Conservation (phyloP, 2,329 filamentous ascomycete genomes). For the Trichocomaceae sp. region DNA sequence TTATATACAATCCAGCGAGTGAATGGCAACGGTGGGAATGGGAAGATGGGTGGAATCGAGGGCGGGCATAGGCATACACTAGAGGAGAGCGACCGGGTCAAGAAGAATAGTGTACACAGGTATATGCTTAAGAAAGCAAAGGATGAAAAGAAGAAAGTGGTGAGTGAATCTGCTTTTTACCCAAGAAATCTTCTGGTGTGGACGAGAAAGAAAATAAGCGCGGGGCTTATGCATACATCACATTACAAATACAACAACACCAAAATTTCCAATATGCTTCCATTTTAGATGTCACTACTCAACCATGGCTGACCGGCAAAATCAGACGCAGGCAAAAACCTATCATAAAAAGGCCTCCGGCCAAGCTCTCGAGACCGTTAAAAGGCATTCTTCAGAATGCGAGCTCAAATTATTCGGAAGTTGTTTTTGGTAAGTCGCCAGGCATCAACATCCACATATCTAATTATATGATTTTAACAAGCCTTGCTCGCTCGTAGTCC, state of each 20-base stretch:
- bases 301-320: constrained; percentile 40
- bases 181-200: too few species aligned
- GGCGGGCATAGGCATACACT: constrained; percentile 70
- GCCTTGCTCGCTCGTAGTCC: constrained; percentile 47
- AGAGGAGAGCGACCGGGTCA: constrained; percentile 68
- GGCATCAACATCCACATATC: not conserved
- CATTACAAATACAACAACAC: not conserved
- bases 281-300: constrained; percentile 6
- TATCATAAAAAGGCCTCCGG: constrained; percentile 68
- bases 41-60: constrained; percentile 61
- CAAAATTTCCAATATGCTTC: too few species aligned
- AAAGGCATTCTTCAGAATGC: constrained; percentile 62
- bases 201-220: not conserved
- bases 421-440: constrained; percentile 64
- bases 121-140: constrained; percentile 59
- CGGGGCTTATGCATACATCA: constrained; percentile 9
- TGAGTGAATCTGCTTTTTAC: constrained; percentile 30
- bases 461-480: not conserved
- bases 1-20: constrained; percentile 72
- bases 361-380: constrained; percentile 60
- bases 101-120: constrained; percentile 71
- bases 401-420: constrained; percentile 73
- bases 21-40: constrained; percentile 68
- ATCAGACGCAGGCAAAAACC: constrained; percentile 52
- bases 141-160: constrained; percentile 55